These are phyloP conservation scores for Pleurotus eryngii DNA, from an alignment of 768 basidiomycete genomes.

Conservation along the genomic window DNA sequence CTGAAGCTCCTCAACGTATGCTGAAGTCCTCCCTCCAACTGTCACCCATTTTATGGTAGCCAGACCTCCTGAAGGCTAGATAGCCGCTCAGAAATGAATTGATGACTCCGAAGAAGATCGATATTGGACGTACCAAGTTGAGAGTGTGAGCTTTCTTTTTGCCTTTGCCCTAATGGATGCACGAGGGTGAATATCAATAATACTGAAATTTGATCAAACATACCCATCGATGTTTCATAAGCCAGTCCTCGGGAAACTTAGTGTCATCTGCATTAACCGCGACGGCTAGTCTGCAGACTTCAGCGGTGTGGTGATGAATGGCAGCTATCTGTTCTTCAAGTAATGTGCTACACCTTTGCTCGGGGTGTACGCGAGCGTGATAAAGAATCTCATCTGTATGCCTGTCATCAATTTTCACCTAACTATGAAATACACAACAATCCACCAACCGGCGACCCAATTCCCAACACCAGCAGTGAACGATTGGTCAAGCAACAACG, in stretches of 20 bases:
- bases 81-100: slow-evolving; percentile 2
- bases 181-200: not conserved
- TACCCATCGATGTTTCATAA: slow-evolving; percentile 71
- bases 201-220: not conserved
- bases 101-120: not conserved
- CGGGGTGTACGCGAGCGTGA: slow-evolving; percentile 70
- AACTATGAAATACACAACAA: slow-evolving; percentile 11
- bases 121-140: slow-evolving; percentile 37
- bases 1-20: slow-evolving; percentile 66
- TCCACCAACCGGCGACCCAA: slow-evolving; percentile 65
- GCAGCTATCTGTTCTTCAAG: slow-evolving; percentile 42
- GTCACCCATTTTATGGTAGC: slow-evolving; percentile 74
- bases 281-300: slow-evolving; percentile 61
- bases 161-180: slow-evolving; percentile 46
- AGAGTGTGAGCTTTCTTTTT: slow-evolving; percentile 47
- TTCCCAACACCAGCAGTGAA: slow-evolving; percentile 83
- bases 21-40: slow-evolving; percentile 76
- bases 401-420: no score
- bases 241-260: slow-evolving; percentile 66
- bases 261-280: slow-evolving; percentile 65
- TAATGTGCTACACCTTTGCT: slow-evolving; percentile 58
- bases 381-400: slow-evolving; percentile 66
- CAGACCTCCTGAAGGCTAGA: slow-evolving; percentile 62
- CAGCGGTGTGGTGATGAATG: slow-evolving; percentile 48
- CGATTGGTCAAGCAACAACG: slow-evolving; percentile 73